Conservation (phyloP, 2,329 filamentous ascomycete genomes). For the Xylaria sp. region DNA sequence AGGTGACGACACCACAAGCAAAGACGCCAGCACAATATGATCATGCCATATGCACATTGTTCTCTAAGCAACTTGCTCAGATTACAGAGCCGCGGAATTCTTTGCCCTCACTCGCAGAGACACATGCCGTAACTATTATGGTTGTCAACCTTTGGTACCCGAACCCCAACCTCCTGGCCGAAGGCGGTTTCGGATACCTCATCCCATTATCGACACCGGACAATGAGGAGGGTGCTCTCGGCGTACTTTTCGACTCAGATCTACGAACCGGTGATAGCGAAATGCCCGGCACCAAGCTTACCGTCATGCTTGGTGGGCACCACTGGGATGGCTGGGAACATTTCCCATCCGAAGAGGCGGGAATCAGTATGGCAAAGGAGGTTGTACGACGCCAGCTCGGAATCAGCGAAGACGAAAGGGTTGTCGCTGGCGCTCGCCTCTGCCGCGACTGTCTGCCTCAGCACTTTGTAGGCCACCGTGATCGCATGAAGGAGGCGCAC, state of each 20-base stretch:
- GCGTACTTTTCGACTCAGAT: conserved; percentile 90
- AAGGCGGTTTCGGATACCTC: conserved; percentile 86
- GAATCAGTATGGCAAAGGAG: conserved; percentile 69
- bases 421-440: conserved; percentile 63
- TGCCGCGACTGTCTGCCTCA: conserved; percentile 84
- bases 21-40: conserved; percentile 47
- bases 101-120: conserved; percentile 57
- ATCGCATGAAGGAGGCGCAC: conserved; percentile 63
- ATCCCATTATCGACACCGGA: conserved; percentile 78
- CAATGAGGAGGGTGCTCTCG: conserved; percentile 83
- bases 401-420: conserved; percentile 65
- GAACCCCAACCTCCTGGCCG: conserved; percentile 63
- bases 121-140: conserved; percentile 80
- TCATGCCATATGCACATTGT: conserved; percentile 70
- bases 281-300: conserved; percentile 76
- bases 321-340: conserved; percentile 74
- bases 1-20: conserved; percentile 42
- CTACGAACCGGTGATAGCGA: conserved; percentile 45
- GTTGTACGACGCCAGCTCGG: conserved; percentile 76
- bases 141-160: conserved; percentile 89
- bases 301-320: conserved; percentile 93
- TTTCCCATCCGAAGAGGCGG: conserved; percentile 69
- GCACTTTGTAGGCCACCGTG: conserved; percentile 79
- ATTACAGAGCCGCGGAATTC: conserved; percentile 42
- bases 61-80: conserved; percentile 51